Percentiles rank a stretch among this genome's conserved stretches.
Evolutionary conservation across 805 yeast genomes (phyloP).

Genomic region (Metschnikowia continentalis): DNA sequence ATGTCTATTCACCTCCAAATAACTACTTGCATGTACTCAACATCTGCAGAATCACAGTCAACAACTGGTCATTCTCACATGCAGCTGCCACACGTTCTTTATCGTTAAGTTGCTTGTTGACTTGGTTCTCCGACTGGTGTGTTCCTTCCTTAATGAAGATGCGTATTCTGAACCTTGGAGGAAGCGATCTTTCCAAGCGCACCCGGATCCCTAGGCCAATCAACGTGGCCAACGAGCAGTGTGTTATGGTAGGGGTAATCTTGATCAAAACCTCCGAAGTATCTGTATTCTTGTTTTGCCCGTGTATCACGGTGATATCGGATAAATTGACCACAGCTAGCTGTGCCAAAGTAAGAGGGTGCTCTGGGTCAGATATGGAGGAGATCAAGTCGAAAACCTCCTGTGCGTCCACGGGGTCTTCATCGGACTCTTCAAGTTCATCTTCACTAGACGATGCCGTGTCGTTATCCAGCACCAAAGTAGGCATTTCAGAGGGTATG

Average conservation of each 20-base stretch:
- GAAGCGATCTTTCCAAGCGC: constrained; percentile 81
- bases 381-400: constrained; percentile 48
- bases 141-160: constrained; percentile 85
- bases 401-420: constrained; percentile 76
- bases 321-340: constrained; percentile 84
- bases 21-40: constrained; percentile 61
- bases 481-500: constrained; percentile 21
- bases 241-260: constrained; percentile 97
- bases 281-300: constrained; percentile 37
- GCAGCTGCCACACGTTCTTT: constrained; percentile 98
- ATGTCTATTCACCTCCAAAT: too few species aligned
- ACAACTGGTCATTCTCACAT: constrained; percentile 89
- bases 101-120: constrained; percentile 93
- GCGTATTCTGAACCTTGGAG: constrained; percentile 75
- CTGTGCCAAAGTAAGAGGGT: constrained; percentile 91
- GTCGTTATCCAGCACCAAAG: constrained; percentile 23
- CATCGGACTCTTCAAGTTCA: constrained; percentile 22
- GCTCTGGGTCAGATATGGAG: constrained; percentile 75
- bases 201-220: constrained; percentile 95
- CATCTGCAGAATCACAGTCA: constrained; percentile 91
- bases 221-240: constrained; percentile 91
- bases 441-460: constrained; percentile 15
- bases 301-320: constrained; percentile 70
- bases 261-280: constrained; percentile 74
- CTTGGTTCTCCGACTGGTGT: constrained; percentile 94